A percentile compares a stretch with the other conserved stretches of the same genome.
Evolutionary conservation across 1,284 basidiomycete genomes (phyloP).

Genomic region (Microbotryum silenes-acaulis): DNA sequence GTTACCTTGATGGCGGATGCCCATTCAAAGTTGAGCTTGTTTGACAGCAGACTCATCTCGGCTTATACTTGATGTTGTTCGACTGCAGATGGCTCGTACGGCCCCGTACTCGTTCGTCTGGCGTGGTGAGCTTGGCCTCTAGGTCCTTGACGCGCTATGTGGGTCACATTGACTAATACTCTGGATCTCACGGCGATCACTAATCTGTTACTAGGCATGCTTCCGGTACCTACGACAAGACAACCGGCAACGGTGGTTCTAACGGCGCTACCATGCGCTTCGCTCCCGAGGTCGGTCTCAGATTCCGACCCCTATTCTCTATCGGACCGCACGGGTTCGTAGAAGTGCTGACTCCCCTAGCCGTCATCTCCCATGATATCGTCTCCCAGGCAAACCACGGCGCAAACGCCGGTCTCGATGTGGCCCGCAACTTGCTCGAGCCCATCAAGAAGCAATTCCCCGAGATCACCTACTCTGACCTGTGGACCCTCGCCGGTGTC

Average conservation of each 20-base stretch:
- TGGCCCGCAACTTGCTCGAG: slow-evolving; percentile 32
- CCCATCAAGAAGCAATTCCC: slow-evolving; percentile 33
- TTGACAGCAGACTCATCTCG: not conserved
- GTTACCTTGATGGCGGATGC: too few species aligned
- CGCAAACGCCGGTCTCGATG: slow-evolving; percentile 20
- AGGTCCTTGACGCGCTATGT: not conserved
- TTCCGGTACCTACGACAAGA: slow-evolving; percentile 74
- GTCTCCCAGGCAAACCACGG: slow-evolving; percentile 28
- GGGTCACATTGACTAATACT: not conserved
- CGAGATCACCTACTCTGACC: slow-evolving; percentile 31
- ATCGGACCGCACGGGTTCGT: too few species aligned
- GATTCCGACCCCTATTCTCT: too few species aligned
- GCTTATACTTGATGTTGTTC: not conserved
- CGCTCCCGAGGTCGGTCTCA: slow-evolving; percentile 24
- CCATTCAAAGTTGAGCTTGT: not conserved
- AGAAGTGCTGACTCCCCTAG: too few species aligned
- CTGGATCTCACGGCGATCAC: not conserved
- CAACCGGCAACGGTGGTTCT: slow-evolving; percentile 28
- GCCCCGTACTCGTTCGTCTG: slow-evolving; percentile 81
- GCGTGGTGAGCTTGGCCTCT: slow-evolving; percentile 52
- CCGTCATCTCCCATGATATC: too few species aligned
- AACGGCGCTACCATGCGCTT: slow-evolving; percentile 37
- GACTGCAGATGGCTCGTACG: slow-evolving; percentile 73
- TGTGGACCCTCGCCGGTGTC: slow-evolving; percentile 42
- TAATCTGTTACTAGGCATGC: slow-evolving; percentile 49